A percentile compares a stretch with the other conserved stretches of the same genome.
Conservation (phyloP, 805 yeast genomes). For the Kazachstania bromeliacearum region DNA sequence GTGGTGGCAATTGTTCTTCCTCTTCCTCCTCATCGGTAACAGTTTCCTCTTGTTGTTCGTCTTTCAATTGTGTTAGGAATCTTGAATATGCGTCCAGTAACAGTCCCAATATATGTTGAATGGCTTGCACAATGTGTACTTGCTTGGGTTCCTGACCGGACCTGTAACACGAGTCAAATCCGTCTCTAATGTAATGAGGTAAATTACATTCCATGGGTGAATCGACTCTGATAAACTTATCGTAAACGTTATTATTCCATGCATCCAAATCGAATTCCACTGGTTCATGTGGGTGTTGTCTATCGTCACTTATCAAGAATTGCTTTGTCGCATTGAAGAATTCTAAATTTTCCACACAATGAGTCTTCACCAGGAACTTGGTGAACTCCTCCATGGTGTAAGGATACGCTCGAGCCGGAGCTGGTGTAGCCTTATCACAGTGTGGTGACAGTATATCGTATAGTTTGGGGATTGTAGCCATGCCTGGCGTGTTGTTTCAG, state of each 20-base stretch:
- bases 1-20: not conserved
- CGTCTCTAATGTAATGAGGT: conserved; percentile 17
- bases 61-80: conserved; percentile 6
- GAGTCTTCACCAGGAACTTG: conserved; percentile 17
- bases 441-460: conserved; percentile 5
- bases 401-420: conserved; percentile 3
- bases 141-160: conserved; percentile 12
- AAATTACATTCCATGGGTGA: conserved; percentile 26
- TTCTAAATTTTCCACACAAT: conserved; percentile 27
- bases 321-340: conserved; percentile 15
- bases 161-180: conserved; percentile 15
- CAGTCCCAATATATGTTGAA: conserved; percentile 19
- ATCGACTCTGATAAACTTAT: conserved; percentile 17
- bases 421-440: not conserved
- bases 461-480: conserved; percentile 6
- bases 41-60: conserved; percentile 1
- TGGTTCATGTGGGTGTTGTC: not conserved
- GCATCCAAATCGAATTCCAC: conserved; percentile 7
- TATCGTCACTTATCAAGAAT: conserved; percentile 6
- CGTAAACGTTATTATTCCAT: conserved; percentile 21
- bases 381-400: conserved; percentile 16
- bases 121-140: conserved; percentile 15
- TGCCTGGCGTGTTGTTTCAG: too few species aligned
- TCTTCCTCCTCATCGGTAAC: not conserved
- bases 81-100: conserved; percentile 22